phyloP scores from a whole-genome alignment of 345 rosid genomes.

The Raphanus sativus region DNA sequence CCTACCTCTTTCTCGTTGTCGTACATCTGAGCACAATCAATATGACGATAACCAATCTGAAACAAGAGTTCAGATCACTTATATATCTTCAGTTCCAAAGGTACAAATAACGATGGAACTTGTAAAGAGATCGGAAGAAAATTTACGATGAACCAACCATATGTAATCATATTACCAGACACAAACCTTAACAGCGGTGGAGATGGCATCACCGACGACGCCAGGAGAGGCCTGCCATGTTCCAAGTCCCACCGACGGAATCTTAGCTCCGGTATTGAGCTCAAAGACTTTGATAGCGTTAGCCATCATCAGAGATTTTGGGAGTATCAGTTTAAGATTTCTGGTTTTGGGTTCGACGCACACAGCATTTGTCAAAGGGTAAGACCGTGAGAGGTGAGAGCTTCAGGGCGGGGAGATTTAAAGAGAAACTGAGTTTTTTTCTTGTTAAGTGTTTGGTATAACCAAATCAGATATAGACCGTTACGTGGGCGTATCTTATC shows the following conservation, averaged over 20 bases:
- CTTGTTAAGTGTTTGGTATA: not conserved
- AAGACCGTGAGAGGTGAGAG: not conserved
- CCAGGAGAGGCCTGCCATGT: constrained; percentile 66
- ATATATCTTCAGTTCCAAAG: not conserved
- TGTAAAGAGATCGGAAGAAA: not conserved
- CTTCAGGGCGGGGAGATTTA: not conserved
- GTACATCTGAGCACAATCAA: constrained; percentile 65
- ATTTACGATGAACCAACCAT: not conserved
- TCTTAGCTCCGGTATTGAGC: constrained; percentile 30
- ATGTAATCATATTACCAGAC: not conserved
- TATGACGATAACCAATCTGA: constrained; percentile 25
- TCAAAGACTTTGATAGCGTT: constrained; percentile 28
- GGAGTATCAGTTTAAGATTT: not conserved
- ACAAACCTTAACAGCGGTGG: constrained; percentile 34
- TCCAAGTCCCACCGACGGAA: constrained; percentile 51
- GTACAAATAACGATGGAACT: not conserved
- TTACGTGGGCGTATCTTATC: too few species aligned
- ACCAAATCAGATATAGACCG: too few species aligned
- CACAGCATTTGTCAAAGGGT: not conserved
- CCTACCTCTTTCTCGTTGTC: constrained; percentile 67
- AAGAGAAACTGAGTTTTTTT: not conserved
- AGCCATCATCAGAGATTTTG: constrained; percentile 32
- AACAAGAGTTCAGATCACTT: not conserved
- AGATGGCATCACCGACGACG: constrained; percentile 54
- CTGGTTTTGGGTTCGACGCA: not conserved